Evolutionary conservation across 192 early-diverging fungal species (phyloP), one percentile per base, ranked within the genome.

Genomic region (Coemansia sp.): DNA sequence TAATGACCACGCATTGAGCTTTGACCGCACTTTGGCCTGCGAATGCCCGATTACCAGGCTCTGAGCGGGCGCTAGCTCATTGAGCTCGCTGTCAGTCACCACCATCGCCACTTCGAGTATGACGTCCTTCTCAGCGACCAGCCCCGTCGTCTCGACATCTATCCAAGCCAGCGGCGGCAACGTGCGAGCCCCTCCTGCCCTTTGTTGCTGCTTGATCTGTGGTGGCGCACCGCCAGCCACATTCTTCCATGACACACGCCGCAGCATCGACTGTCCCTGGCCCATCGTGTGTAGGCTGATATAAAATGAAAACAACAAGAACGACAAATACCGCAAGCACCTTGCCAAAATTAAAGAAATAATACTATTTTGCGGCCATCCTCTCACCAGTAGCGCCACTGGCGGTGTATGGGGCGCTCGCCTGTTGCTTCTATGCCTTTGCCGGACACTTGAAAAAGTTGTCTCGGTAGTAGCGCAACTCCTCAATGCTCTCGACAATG

Each of bases 401-500:
- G 29, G 51, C 17, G 15, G 51, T 27, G 15, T 54, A 54, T 54
- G 51, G 51, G 51, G 51, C 29, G 15, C 51, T 7, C n/a, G 7
- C 5, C 6, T 32, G 12, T 27, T 25, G 15, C 27, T n/a, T 17
- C 27, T 31, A 54, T 9, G 24, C 24, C 29, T 41, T 35, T 22
- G 15, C 41, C 11, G 40, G 7, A 10, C 59, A 56, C 56, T 86
- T 85, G 71, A 96, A 95, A 2, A 94, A 73, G 29, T 60, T 40
- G 20, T 82, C 36, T 4, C 86, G 82, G 67, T 95, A 97, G 64
- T 89, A 92, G 57, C 87, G 82, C 20, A 98, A 84, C 76, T 98
- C 95, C 10, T 87, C 88, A 43, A 98, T 97, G 49, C 91, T 93
- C 67, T 97, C 96, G 5, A 87, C 71, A 64, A 98, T 98, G 68